Evolutionary conservation across 805 yeast species (phyloP).

Genomic region (Ogataea thermomethanolica): DNA sequence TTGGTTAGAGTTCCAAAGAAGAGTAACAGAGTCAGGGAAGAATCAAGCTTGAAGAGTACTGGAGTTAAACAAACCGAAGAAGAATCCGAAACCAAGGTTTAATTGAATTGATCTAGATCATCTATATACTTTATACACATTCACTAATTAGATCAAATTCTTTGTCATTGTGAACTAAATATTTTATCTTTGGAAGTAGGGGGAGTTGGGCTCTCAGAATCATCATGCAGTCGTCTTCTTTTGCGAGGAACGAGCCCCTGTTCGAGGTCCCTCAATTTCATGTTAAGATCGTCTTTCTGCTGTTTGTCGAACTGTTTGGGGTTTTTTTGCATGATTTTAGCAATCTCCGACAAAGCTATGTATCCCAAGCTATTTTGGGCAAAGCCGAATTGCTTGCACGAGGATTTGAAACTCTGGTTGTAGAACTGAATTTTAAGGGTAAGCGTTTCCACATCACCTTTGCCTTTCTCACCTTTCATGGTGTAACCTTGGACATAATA

Average conservation of each 20-base stretch:
- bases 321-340: constrained; percentile 8
- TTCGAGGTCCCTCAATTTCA: constrained; percentile 1
- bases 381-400: constrained; percentile 6
- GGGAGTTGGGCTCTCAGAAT: background rate
- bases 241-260: background rate
- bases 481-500: constrained; percentile 24
- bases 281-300: constrained; percentile 1
- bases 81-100: background rate
- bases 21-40: constrained; percentile 31
- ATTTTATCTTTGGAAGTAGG: constrained; percentile 2
- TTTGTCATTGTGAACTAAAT: constrained; percentile 2
- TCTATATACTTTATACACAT: background rate
- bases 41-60: constrained; percentile 15
- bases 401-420: constrained; percentile 19
- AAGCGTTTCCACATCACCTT: constrained; percentile 19
- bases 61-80: constrained; percentile 6
- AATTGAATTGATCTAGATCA: background rate
- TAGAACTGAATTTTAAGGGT: constrained; percentile 18
- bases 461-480: constrained; percentile 5
- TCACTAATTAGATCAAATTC: background rate
- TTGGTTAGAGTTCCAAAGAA: constrained; percentile 73
- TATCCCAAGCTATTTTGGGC: constrained; percentile 13
- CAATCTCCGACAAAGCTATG: constrained; percentile 8
- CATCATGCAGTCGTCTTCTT: background rate
- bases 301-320: constrained; percentile 9